phyloP scores from a whole-genome alignment of 2,329 filamentous ascomycete species.

The Stemphylium vesicarium region DNA sequence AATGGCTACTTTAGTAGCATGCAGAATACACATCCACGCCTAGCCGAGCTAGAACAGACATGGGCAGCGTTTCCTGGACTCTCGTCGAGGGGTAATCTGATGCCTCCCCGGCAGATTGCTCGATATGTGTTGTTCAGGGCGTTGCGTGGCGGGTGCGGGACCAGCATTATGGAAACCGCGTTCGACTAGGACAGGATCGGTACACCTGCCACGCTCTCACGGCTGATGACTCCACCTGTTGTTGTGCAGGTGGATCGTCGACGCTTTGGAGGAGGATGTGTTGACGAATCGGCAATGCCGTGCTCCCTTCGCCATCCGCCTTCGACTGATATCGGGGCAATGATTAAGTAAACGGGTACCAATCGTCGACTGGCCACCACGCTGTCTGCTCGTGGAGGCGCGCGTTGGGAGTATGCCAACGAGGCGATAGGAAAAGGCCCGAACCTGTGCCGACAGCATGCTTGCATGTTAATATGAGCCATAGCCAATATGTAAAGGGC shows the following conservation, averaged over 20 bases:
- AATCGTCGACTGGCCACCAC: not conserved
- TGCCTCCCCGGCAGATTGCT: not conserved
- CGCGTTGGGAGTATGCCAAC: not conserved
- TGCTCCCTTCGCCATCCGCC: not conserved
- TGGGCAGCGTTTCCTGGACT: not conserved
- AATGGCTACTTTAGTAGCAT: not conserved
- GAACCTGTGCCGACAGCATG: not conserved
- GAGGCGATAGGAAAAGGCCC: constrained; percentile 5
- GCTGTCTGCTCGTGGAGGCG: not conserved
- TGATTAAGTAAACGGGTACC: not conserved
- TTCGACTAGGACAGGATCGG: not conserved
- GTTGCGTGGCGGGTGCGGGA: not conserved
- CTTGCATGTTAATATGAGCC: not conserved
- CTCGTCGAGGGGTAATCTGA: not conserved
- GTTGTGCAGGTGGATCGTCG: not conserved
- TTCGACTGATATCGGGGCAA: not conserved
- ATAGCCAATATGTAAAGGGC: not conserved
- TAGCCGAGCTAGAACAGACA: not conserved
- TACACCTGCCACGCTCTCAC: not conserved
- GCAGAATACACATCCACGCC: not conserved
- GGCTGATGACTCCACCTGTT: not conserved
- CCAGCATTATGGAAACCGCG: not conserved
- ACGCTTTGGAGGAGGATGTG: not conserved
- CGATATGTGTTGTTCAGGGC: not conserved
- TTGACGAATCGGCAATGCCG: constrained; percentile 1